A percentile compares a stretch with the other conserved stretches of the same genome.
phyloP scores from a whole-genome alignment of 768 basidiomycete genomes.

The Crepidotus variabilis region DNA sequence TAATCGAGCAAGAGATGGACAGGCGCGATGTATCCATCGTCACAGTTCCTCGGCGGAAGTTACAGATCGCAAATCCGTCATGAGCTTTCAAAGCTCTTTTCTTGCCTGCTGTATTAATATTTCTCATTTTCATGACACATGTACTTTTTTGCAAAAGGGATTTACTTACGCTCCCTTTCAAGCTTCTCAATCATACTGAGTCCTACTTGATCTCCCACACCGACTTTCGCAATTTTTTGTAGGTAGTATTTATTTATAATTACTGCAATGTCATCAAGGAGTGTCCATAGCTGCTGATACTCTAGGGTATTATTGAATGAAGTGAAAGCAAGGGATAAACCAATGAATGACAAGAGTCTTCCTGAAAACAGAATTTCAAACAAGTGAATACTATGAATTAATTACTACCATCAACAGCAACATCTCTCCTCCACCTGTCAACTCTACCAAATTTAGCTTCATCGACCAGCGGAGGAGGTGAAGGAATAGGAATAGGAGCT shows the following conservation, averaged over 20 bases:
- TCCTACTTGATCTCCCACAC: too few species aligned
- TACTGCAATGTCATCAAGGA: too few species aligned
- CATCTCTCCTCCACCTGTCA: conserved; percentile 79
- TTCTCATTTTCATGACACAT: too few species aligned
- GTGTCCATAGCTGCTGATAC: too few species aligned
- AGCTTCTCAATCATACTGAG: too few species aligned
- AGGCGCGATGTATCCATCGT: conserved; percentile 83
- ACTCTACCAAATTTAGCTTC: conserved; percentile 65
- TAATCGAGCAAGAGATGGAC: conserved; percentile 80
- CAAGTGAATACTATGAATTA: conserved; percentile 5
- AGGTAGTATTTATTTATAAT: too few species aligned
- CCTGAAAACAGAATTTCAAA: not conserved
- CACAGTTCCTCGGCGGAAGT: conserved; percentile 67
- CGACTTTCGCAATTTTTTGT: too few species aligned
- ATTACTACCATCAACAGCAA: conserved; percentile 63
- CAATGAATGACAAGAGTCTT: conserved; percentile 1
- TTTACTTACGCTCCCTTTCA: too few species aligned
- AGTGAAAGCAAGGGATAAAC: not conserved
- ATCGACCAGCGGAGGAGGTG: conserved; percentile 64
- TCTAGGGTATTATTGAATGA: too few species aligned
- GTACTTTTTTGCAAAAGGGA: too few species aligned
- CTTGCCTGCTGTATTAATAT: not conserved
- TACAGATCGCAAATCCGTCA: conserved; percentile 73
- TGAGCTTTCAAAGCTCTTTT: conserved; percentile 18
- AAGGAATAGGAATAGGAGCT: conserved; percentile 46